Conservation (phyloP, 768 basidiomycete genomes). For the Agrocybe praecox region DNA sequence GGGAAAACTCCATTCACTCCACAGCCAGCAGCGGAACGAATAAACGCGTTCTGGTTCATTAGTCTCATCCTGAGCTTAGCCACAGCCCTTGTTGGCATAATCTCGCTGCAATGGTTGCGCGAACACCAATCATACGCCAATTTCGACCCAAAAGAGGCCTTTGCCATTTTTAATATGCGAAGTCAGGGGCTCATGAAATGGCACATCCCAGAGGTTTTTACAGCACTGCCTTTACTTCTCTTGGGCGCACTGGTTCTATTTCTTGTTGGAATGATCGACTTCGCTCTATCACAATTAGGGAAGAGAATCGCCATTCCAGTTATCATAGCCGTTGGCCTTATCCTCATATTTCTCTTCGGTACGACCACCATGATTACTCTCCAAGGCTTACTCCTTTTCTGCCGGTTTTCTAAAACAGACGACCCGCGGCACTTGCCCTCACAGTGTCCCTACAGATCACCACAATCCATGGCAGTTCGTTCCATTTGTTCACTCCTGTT, state of each 20-base stretch:
- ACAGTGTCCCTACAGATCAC: background rate
- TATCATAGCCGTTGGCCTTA: background rate
- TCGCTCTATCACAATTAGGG: background rate
- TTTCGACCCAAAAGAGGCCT: background rate
- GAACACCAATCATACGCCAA: background rate
- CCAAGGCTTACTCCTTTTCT: background rate
- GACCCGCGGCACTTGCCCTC: background rate
- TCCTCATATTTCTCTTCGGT: background rate
- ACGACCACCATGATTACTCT: background rate
- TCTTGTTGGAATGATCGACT: background rate
- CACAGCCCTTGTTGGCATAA: background rate
- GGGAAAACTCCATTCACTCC: background rate
- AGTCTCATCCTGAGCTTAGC: background rate
- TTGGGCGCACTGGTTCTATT: background rate
- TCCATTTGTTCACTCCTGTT: too few relatives aligned
- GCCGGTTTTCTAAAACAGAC: background rate
- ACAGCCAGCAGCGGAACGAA: background rate
- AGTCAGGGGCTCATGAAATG: background rate
- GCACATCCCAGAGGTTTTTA: background rate
- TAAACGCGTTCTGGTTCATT: background rate
- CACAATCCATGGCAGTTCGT: background rate
- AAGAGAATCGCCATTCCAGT: background rate
- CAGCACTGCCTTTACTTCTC: background rate
- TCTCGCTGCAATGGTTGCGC: slow-evolving; percentile 1
- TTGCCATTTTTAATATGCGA: background rate